Base-by-base conservation (phyloP, 225 moss, liverwort and hornwort species). In the Pleurozium schreberi region DNA sequence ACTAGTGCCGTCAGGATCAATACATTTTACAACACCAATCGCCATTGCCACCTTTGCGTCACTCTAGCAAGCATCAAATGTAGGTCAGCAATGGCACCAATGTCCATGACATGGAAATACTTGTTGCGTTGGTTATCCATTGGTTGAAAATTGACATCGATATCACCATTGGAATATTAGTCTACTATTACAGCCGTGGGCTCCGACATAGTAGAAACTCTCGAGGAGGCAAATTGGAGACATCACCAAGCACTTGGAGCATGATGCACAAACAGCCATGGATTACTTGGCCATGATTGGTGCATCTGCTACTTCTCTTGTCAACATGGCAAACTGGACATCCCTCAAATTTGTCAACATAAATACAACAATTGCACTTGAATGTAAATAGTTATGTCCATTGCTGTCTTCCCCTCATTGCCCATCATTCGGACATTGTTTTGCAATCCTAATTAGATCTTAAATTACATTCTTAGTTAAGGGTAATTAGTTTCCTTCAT, bases 181-280 rank as follows among this genome's bases (percentile, higher is more conserved):
- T n/a, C n/a, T n/a, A n/a, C n/a, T n/a, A n/a, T n/a, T n/a, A n/a
- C n/a, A n/a, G n/a, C n/a, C n/a, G n/a, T n/a, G n/a, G n/a, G n/a
- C n/a, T n/a, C n/a, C n/a, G n/a, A n/a, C n/a, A n/a, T n/a, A n/a
- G n/a, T n/a, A n/a, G n/a, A n/a, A n/a, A 92, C 94, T 9, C 84
- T 78, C 5, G 96, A 93, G 55, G 93, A 92, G 84, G 95, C 94
- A 4, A 93, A 12, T 27, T 12, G 60, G 95, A 70, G 91, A 92
- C 88, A 80, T 92, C 8, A 90, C 91, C 42, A 93, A 90, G 30
- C 40, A 88, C 27, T 21, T 88, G 45, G 89, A 91, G 87, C 88
- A 90, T 50, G 62, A 74, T 45, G 27, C 81, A 16, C 89, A 88
- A 71, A 81, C 62, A 5, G 85, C 81, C 62, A 40, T 86, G 84